A percentile compares a stretch with the other conserved stretches of the same genome.
Conservation (phyloP, 1,139 yeast species). For the Insectozyma bohioensis region DNA sequence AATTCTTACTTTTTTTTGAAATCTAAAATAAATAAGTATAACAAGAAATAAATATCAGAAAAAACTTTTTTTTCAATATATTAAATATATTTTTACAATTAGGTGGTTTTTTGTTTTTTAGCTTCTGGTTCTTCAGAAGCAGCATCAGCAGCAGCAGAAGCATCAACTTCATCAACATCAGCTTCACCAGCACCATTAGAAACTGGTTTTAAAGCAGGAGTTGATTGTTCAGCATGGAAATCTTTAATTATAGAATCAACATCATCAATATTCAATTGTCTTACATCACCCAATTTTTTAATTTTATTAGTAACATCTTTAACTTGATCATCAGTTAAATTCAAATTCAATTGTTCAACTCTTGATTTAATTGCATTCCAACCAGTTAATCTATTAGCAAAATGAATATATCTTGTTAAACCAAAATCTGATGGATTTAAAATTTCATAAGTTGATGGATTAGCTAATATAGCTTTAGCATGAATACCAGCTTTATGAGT, state of each 20-base stretch:
- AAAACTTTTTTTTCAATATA: background rate
- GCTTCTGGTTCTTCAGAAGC: constrained; percentile 30
- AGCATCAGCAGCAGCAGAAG: no score
- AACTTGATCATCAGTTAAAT: constrained; percentile 87
- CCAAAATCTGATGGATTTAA: constrained; percentile 95
- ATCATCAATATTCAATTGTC: constrained; percentile 93
- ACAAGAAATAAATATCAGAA: constrained; percentile 1
- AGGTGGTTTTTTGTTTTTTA: constrained; percentile 41
- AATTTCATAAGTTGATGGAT: constrained; percentile 97
- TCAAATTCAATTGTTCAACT: constrained; percentile 93
- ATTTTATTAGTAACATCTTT: constrained; percentile 94
- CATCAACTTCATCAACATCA: constrained; percentile 17
- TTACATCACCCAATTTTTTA: constrained; percentile 90
- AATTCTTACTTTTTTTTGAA: no score
- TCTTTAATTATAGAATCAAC: constrained; percentile 96
- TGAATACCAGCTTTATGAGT: constrained; percentile 99
- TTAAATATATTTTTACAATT: constrained; percentile 3
- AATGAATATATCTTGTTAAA: constrained; percentile 91
- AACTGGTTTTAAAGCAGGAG: constrained; percentile 30
- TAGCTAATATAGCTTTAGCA: constrained; percentile 97
- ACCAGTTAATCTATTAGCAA: constrained; percentile 96
- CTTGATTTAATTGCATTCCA: constrained; percentile 99
- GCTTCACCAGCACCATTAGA: constrained; percentile 16
- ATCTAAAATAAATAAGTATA: no score
- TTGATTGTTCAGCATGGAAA: constrained; percentile 68